Evolutionary conservation across 108 stramenopile genomes (phyloP), one percentile per base, ranked within the genome.

Genomic region (Fragilaria crotonensis): DNA sequence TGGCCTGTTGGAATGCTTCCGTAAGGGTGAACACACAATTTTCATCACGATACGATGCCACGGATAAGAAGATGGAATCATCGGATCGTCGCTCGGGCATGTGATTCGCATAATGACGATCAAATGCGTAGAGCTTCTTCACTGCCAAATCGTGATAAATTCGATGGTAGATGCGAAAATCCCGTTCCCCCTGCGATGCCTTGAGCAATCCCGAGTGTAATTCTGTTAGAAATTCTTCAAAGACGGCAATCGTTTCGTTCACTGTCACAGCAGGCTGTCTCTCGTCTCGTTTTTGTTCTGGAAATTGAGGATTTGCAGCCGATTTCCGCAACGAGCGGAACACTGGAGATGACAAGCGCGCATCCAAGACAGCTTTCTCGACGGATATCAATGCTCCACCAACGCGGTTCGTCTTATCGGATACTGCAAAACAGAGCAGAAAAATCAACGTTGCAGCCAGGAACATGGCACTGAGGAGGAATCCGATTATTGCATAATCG

Each of bases 21-120:
- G 66, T 70, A 3, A 97, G 61, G 11, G 96, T 97, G 31, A 82
- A 73, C 3, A 76, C 73, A 53, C 90, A 80, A 21, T 84, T 62
- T 55, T 91, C 80, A 57, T 97, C 96, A 27, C 96, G 83, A 64
- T 91, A 97, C 31, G 90, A 78, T 7, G 89, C 94, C 50, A 97
- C 41, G 45, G 75, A 77, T 30, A 97, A 72, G 62, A 93, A 97
- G 20, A 96, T 87, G 5, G 70, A 68, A 14, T 63, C 73, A 55
- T 87, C 86, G 27, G 81, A 75, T 28, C 25, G 1, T n/a, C 86
- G 78, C 54, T 82, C 63, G 1, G 82, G 83, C 56, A 87, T 83
- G 54, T 56, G 57, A 18, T 64, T 77, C 20, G 76, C 65, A 50
- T 87, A 87, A 5, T 66, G 73, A 7, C 63, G 30, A 31, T 87